These are phyloP conservation scores for Kokia cookei DNA, from an alignment of 441 rosid genomes.

Conservation along the genomic window DNA sequence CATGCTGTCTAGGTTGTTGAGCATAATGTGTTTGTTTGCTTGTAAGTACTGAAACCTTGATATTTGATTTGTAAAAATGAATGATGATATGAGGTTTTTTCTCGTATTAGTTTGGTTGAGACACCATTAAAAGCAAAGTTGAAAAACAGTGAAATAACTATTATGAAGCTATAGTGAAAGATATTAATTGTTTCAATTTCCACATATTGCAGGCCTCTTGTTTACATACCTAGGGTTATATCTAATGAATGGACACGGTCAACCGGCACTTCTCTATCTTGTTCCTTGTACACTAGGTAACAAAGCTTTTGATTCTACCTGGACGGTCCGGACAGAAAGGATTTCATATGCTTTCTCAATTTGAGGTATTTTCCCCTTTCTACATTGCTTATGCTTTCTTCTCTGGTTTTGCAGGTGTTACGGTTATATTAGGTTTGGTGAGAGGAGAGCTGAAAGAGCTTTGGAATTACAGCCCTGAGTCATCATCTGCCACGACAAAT, in stretches of 20 bases:
- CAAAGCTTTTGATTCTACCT: background rate
- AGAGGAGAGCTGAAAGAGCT: constrained; percentile 61
- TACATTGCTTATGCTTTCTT: background rate
- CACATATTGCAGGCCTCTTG: constrained; percentile 57
- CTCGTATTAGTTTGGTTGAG: background rate
- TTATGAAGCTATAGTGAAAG: background rate
- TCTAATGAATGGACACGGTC: constrained; percentile 93
- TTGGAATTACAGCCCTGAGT: constrained; percentile 47
- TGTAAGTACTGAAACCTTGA: background rate
- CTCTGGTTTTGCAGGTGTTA: constrained; percentile 36
- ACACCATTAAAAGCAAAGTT: background rate
- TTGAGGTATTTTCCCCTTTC: background rate
- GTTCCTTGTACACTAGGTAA: constrained; percentile 97
- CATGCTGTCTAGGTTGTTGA: background rate
- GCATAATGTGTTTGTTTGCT: background rate
- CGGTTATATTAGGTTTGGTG: constrained; percentile 46
- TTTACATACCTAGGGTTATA: constrained; percentile 81
- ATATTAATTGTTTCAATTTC: background rate
- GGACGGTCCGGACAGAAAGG: background rate
- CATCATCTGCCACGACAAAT: constrained; percentile 6
- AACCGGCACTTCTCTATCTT: constrained; percentile 94
- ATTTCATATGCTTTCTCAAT: background rate
- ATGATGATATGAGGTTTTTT: background rate
- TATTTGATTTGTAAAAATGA: background rate
- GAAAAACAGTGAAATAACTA: background rate